Base-by-base conservation (phyloP, 202 grass and related monocot species). In the Hordeum pubiflorum region DNA sequence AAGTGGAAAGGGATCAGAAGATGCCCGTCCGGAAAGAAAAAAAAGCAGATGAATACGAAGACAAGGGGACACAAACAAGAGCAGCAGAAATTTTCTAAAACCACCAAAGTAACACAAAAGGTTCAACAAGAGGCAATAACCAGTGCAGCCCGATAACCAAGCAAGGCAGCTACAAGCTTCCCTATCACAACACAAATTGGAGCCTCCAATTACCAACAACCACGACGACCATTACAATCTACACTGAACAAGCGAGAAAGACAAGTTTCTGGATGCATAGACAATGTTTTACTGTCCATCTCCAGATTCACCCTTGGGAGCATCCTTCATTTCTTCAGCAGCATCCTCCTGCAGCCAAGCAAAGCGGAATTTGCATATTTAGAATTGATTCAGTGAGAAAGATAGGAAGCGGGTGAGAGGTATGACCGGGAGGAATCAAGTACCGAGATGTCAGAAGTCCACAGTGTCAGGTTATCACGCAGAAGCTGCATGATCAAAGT, bases 401-500 rank as follows among this genome's bases (percentile, higher is more conserved):
- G 33, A 24, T 12, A 80, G 21, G 21, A 56, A 46, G 54, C 9
- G 17, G 43, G 20, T 65, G 10, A 13, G 33, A 44, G 65, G 50
- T 75, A 80, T 75, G 43, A 7, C 76, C 17, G 50, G 3, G 60
- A 65, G 0, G 0, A 55, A 64, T 48, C 18, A 43, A 15, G 14
- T 88, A 93, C 91, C 37, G 79, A 74, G 76, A 93, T 89, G 80
- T 91, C 80, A 3, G 91, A 93, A 33, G 83, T 88, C 91, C 88
- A 93, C 15, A 93, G 86, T 3, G 88, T 93, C 38, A 93, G 86
- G 81, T 93, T 93, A 77, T 93, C 91, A 67, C 82, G 85, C 82
- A 93, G 91, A 75, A 93, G 88, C 70, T 93, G 91, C 88, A 91
- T 93, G 38, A 84, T 93, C 64, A 90, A 70, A 82, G 91, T 90